These are phyloP conservation scores for Tremella yokohamensis DNA, from an alignment of 768 basidiomycete genomes.

Conservation along the genomic window DNA sequence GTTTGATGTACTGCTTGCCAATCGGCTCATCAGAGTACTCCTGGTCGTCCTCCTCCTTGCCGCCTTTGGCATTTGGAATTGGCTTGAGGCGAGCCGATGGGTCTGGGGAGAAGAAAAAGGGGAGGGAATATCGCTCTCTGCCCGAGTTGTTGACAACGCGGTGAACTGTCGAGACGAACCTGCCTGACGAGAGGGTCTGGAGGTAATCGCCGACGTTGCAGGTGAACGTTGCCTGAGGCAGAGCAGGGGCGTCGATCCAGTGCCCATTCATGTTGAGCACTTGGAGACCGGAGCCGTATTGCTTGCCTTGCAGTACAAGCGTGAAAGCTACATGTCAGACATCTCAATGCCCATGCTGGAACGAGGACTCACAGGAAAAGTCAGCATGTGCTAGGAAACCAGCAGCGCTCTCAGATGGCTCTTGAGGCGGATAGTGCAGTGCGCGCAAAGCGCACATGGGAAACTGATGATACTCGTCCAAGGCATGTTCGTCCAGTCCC, in stretches of 20 bases:
- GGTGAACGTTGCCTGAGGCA: slow-evolving; percentile 11
- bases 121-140: slow-evolving; percentile 14
- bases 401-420: slow-evolving; percentile 6
- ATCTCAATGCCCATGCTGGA: background rate
- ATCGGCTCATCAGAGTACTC: slow-evolving; percentile 4
- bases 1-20: background rate
- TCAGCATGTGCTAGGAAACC: slow-evolving; percentile 17
- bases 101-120: slow-evolving; percentile 23
- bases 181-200: slow-evolving; percentile 1
- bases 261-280: slow-evolving; percentile 24
- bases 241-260: slow-evolving; percentile 13
- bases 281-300: slow-evolving; percentile 11
- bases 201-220: slow-evolving; percentile 23
- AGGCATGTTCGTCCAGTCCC: slow-evolving; percentile 10
- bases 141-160: slow-evolving; percentile 21
- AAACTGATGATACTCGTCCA: slow-evolving; percentile 11
- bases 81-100: slow-evolving; percentile 10
- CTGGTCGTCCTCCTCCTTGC: background rate
- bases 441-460: slow-evolving; percentile 19
- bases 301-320: slow-evolving; percentile 13
- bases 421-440: slow-evolving; percentile 22
- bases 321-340: slow-evolving; percentile 14
- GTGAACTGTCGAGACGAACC: slow-evolving; percentile 17
- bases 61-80: background rate
- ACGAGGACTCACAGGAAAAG: slow-evolving; percentile 9